Evolutionary conservation across 192 early-diverging fungal genomes (phyloP), one percentile per base, ranked within the genome.

Genomic region (Cetraspora pellucida): DNA sequence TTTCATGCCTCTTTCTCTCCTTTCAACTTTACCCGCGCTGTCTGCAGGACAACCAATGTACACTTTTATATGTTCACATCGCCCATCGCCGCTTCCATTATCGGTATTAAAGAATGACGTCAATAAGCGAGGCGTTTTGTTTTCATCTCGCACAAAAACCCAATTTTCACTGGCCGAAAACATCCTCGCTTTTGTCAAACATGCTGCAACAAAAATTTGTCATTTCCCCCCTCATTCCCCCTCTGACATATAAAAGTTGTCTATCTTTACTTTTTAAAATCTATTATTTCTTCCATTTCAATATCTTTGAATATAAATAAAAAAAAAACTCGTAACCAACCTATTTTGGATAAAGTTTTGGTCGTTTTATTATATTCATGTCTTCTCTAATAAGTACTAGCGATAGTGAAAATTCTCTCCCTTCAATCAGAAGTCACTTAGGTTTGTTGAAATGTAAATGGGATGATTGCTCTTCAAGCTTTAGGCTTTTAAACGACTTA

Each of bases 401-500:
- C 16, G 30, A 37, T 17, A 64, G 61, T 64, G 28, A 31, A 64
- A 16, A 30, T 37, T 37, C 61, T 44, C 30, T 31, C 17, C 30
- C 61, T 64, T 19, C 30, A 3, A 14, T n/a, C 19, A 10, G 61
- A 64, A 28, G 13, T 37, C 27, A 64, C 30, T 64, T 28, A 16
- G 17, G 30, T 16, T 43, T 27, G 25, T 73, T 73, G 10, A 23
- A n/a, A 23, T 73, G 71, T 59, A 73, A 73, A 73, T 73, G 71
- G 71, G 55, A 59, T 10, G 43, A 27, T 4, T 73, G 71, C 57
- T 37, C 52, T 9, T 31, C 30, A 43, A 31, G 19, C 37, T 73
- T 58, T 73, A 28, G 10, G 11, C n/a, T 59, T 73, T 21, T 73
- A 19, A 44, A 37, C 19, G 71, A 73, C 27, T 59, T 73, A 13